These are phyloP conservation scores for Picochlorum sp. DNA, from an alignment of 139 green algal species.

Conservation along the genomic window DNA sequence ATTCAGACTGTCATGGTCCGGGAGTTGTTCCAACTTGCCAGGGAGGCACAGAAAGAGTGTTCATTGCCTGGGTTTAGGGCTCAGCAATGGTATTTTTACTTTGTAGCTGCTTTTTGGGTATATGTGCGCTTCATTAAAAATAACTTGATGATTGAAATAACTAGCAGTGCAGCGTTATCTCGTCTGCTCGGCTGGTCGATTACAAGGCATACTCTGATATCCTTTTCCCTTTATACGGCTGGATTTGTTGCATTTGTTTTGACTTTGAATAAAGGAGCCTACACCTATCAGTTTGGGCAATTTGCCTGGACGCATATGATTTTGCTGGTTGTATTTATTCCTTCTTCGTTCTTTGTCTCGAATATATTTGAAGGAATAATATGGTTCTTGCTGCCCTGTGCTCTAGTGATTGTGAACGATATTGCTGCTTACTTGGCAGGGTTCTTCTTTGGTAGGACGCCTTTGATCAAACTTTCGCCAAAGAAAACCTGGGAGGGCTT, in stretches of 20 bases:
- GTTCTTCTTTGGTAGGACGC: slow-evolving; percentile 87
- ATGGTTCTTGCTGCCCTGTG: slow-evolving; percentile 89
- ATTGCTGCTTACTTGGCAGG: slow-evolving; percentile 90
- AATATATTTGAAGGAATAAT: slow-evolving; percentile 92
- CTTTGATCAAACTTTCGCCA: slow-evolving; percentile 94
- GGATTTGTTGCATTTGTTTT: slow-evolving; percentile 89
- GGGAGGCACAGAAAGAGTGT: slow-evolving; percentile 42
- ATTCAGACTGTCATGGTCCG: slow-evolving; percentile 69
- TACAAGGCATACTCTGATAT: slow-evolving; percentile 63
- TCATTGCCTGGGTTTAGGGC: slow-evolving; percentile 51
- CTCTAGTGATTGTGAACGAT: slow-evolving; percentile 95
- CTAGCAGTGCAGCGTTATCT: slow-evolving; percentile 30
- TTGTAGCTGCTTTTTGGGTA: slow-evolving; percentile 77
- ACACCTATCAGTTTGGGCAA: slow-evolving; percentile 94
- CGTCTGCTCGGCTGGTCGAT: slow-evolving; percentile 51
- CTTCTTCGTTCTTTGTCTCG: slow-evolving; percentile 78
- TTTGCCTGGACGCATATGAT: slow-evolving; percentile 99
- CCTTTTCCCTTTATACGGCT: slow-evolving; percentile 67
- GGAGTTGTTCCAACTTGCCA: slow-evolving; percentile 73
- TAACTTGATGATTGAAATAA: slow-evolving; percentile 72
- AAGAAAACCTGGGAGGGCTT: slow-evolving; percentile 99
- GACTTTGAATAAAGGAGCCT: slow-evolving; percentile 73
- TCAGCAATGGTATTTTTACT: slow-evolving; percentile 90
- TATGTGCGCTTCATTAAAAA: slow-evolving; percentile 87
- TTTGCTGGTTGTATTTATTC: slow-evolving; percentile 79